phyloP scores from a whole-genome alignment of 805 yeast genomes.

The Candida stauntonica region DNA sequence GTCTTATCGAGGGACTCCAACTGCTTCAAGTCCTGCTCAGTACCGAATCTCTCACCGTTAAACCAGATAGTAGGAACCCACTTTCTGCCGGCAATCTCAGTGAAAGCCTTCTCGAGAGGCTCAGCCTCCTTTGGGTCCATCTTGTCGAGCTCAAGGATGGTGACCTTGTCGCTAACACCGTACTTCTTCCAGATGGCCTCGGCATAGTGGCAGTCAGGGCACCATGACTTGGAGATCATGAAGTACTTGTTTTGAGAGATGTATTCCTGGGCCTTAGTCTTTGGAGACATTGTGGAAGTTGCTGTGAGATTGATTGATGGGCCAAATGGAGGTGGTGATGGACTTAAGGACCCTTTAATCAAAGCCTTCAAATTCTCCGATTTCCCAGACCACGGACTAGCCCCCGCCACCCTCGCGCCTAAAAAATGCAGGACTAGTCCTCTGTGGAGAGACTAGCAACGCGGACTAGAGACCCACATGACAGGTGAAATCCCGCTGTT shows the following conservation, averaged over 20 bases:
- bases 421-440: too few species aligned
- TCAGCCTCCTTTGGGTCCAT: conserved; percentile 45
- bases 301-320: neutral
- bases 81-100: conserved; percentile 51
- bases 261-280: conserved; percentile 39
- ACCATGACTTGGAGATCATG: conserved; percentile 69
- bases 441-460: too few species aligned
- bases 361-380: too few species aligned
- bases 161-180: conserved; percentile 45
- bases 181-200: conserved; percentile 49
- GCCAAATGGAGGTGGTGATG: too few species aligned
- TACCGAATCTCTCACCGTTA: conserved; percentile 55
- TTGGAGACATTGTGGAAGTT: conserved; percentile 3
- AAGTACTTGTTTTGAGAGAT: conserved; percentile 44
- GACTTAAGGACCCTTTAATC: too few species aligned
- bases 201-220: conserved; percentile 73
- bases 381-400: too few species aligned
- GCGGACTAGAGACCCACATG: too few species aligned
- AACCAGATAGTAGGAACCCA: conserved; percentile 71
- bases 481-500: too few species aligned
- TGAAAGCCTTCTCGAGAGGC: conserved; percentile 51
- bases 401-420: too few species aligned
- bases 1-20: conserved; percentile 23
- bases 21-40: conserved; percentile 42
- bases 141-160: conserved; percentile 59